phyloP scores from a whole-genome alignment of 306 rosid genomes.

The Lagenaria siceraria region DNA sequence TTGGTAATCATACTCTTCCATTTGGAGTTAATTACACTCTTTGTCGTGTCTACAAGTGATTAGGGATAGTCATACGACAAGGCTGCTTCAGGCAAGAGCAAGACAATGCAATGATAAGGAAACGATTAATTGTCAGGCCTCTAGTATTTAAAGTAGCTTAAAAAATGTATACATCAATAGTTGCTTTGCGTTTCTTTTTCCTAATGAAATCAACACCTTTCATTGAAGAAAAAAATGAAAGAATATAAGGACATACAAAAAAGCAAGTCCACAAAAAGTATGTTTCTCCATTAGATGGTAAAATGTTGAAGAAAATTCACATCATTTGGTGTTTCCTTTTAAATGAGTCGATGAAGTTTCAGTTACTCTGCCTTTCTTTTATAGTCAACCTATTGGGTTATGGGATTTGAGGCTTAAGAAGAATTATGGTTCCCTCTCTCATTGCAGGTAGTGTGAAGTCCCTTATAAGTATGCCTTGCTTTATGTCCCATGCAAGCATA shows the following conservation, averaged over 20 bases:
- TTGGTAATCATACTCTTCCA: slow-evolving; percentile 38
- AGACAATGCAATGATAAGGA: not conserved
- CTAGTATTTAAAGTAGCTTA: not conserved
- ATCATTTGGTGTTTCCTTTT: not conserved
- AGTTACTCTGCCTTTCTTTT: not conserved
- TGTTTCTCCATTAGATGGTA: not conserved
- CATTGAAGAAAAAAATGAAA: too few species aligned
- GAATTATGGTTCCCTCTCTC: not conserved
- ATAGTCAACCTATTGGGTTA: not conserved
- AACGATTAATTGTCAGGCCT: not conserved
- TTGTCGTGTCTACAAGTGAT: not conserved
- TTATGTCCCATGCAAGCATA: slow-evolving; percentile 84
- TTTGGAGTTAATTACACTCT: not conserved
- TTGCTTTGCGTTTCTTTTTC: not conserved
- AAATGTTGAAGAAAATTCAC: not conserved
- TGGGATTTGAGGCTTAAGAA: not conserved
- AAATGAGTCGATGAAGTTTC: too few species aligned
- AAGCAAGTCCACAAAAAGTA: not conserved
- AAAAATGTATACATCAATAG: not conserved
- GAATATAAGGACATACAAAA: too few species aligned
- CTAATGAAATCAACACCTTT: too few species aligned
- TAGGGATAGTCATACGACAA: not conserved
- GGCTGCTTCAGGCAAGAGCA: not conserved
- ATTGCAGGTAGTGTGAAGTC: slow-evolving; percentile 82
- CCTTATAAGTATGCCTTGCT: slow-evolving; percentile 75